A percentile compares a stretch with the other conserved stretches of the same genome.
These are phyloP conservation scores for Amaranthus cruentus DNA, from an alignment of 148 eudicot species.

Conservation along the genomic window DNA sequence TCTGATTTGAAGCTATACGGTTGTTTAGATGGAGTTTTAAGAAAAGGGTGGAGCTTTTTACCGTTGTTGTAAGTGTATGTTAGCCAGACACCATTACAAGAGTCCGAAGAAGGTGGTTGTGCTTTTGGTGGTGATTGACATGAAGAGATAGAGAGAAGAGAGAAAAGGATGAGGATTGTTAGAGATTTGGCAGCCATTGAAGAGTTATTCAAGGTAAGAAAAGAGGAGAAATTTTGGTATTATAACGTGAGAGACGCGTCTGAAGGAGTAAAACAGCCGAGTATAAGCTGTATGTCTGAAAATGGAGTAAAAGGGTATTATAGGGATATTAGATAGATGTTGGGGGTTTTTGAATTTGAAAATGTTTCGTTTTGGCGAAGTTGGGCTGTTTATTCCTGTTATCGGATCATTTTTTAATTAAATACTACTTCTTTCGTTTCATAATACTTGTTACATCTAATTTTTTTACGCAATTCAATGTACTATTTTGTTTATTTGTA, in stretches of 20 bases:
- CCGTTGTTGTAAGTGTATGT: conserved; percentile 20
- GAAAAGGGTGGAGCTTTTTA: conserved; percentile 21
- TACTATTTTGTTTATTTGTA: too few relatives aligned
- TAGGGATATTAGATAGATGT: not conserved
- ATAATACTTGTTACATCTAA: too few relatives aligned
- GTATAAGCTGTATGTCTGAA: not conserved
- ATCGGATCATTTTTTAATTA: too few relatives aligned
- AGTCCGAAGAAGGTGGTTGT: conserved; percentile 15
- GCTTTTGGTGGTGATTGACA: conserved; percentile 6
- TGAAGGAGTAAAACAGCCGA: not conserved
- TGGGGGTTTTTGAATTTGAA: conserved; percentile 12
- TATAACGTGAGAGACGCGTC: not conserved
- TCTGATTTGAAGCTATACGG: conserved; percentile 51
- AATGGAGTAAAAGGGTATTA: not conserved
- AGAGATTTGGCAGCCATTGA: conserved; percentile 1
- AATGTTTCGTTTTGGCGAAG: not conserved
- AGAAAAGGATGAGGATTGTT: not conserved
- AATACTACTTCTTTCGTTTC: too few relatives aligned
- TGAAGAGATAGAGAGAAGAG: conserved; percentile 8
- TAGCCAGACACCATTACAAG: conserved; percentile 28
- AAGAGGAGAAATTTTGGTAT: not conserved
- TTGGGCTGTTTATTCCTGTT: too few relatives aligned
- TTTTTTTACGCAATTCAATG: too few relatives aligned
- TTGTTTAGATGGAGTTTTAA: conserved; percentile 31
- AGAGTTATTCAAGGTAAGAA: conserved; percentile 3